Evolutionary conservation across 2,329 filamentous ascomycete species (phyloP), one percentile per base, ranked within the genome.

Genomic region (Herpotrichia juniperi): DNA sequence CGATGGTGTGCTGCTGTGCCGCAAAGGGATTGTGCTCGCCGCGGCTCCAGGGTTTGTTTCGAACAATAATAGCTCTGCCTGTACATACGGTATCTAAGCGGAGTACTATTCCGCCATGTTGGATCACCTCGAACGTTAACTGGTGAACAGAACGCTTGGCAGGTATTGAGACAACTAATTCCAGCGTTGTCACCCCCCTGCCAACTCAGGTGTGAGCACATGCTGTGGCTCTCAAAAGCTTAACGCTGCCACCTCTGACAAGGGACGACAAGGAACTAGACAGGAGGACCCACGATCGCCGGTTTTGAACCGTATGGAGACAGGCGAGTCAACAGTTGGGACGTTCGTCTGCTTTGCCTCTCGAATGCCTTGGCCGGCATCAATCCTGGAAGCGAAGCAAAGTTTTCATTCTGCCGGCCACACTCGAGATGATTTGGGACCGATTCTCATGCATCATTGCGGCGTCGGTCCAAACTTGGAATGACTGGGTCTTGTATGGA

Each of bases 1-100:
- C 28, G 6, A 14, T 50, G 34, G 42, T 42, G 48, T 43, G 24
- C 28, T 46, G 42, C 48, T 46, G 48, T 51, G 48, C 48, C 48
- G 48, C 48, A 46, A 22, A 21, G 4, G n/a, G 2, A 32, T 25
- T 16, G 16, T 39, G n/a, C 32, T 51, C 42, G 48, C 48, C 42
- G 43, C 42, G 37, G 16, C 30, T 8, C 21, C 42, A 31, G 10
- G 10, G 24, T 26, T 19, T 11, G 17, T 25, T 34, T 21, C 16
- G 39, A 35, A 42, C 39, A 49, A 35, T 9, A 49, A 49, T 49
- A 43, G n/a, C n/a, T 43, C 12, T 32, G 24, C 35, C 12, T 32
- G 24, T 17, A 26, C 46, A 21, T 37, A 21, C 32, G 32, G 6
- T 9, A 6, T 6, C 9, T 16, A 35, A 6, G n/a, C 17, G 21